phyloP scores from a whole-genome alignment of 768 basidiomycete genomes.

The Pleurotus salmoneostramineus region DNA sequence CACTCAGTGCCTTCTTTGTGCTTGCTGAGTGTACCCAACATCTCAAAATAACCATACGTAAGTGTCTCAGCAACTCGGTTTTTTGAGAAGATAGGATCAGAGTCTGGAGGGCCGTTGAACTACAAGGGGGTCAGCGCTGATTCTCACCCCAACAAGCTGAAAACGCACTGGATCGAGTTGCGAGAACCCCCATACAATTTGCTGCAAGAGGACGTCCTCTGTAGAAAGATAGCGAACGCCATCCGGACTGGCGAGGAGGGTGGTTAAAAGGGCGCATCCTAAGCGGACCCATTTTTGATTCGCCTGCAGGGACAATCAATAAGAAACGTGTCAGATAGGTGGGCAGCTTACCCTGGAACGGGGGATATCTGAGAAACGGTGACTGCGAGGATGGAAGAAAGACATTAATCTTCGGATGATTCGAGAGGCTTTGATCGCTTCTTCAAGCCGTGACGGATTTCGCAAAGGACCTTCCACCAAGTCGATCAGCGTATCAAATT shows the following conservation, averaged over 20 bases:
- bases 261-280: conserved; percentile 78
- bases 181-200: conserved; percentile 83
- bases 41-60: conserved; percentile 91
- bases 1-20: conserved; percentile 88
- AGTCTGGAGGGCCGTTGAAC: conserved; percentile 70
- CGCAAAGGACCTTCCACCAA: conserved; percentile 89
- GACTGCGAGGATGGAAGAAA: conserved; percentile 90
- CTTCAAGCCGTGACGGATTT: conserved; percentile 90
- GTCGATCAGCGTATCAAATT: conserved; percentile 83
- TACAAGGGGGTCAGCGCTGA: conserved; percentile 18
- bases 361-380: conserved; percentile 82
- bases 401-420: conserved; percentile 89
- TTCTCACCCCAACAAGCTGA: background rate
- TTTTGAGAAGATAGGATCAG: conserved; percentile 84
- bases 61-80: conserved; percentile 77
- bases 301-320: conserved; percentile 34
- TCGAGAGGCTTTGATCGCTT: conserved; percentile 86
- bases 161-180: conserved; percentile 84
- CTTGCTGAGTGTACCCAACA: conserved; percentile 90
- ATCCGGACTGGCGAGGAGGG: conserved; percentile 78
- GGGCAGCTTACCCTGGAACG: conserved; percentile 50
- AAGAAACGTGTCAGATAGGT: background rate
- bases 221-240: conserved; percentile 75
- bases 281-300: conserved; percentile 85
- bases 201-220: conserved; percentile 83